Percentiles rank a stretch among this genome's conserved stretches.
phyloP scores from a whole-genome alignment of 805 yeast genomes.

The Sungouiella thailandica region DNA sequence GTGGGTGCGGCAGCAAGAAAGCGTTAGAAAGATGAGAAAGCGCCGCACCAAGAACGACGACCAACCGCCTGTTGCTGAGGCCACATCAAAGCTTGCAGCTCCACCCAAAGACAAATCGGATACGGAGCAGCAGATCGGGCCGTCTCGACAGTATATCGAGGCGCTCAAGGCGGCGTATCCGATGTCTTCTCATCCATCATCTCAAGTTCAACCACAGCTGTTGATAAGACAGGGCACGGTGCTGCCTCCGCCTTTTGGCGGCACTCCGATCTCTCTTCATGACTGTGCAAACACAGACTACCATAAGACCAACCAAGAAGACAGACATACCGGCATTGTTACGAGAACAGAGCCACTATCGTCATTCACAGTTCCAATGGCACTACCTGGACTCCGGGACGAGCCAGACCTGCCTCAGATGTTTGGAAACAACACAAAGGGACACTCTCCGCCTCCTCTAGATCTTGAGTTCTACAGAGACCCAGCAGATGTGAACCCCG shows the following conservation, averaged over 20 bases:
- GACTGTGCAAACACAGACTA: background rate
- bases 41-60: slow-evolving; percentile 18
- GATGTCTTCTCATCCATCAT: background rate
- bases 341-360: background rate
- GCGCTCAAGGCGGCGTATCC: background rate
- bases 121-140: background rate
- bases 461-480: background rate
- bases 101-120: background rate
- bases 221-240: background rate
- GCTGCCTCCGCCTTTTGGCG: too few species aligned
- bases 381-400: background rate
- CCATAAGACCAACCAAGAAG: background rate
- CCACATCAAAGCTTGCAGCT: background rate
- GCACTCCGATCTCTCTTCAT: background rate
- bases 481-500: slow-evolving; percentile 1
- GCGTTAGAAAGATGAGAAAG: slow-evolving; percentile 37
- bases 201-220: too few species aligned
- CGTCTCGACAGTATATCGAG: background rate
- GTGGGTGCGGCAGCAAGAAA: slow-evolving; percentile 37
- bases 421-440: background rate
- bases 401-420: background rate
- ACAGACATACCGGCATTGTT: background rate
- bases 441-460: slow-evolving; percentile 1
- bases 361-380: background rate
- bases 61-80: background rate